A percentile compares a stretch with the other conserved stretches of the same genome.
Evolutionary conservation across 441 rosid species (phyloP).

Genomic region (Adansonia grandidieri): DNA sequence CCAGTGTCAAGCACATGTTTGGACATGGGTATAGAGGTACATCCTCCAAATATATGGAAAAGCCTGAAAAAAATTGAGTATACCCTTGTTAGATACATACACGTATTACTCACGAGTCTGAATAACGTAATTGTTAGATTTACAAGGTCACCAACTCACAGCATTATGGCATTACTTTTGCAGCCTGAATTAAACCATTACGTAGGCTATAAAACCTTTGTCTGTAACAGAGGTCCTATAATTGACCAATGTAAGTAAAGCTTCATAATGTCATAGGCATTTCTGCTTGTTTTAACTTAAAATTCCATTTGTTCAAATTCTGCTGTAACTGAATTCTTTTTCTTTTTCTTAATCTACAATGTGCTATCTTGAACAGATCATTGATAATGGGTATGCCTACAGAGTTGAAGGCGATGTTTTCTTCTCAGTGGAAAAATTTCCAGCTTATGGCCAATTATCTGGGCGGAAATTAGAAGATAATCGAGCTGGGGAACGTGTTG

Average conservation of each 20-base stretch:
- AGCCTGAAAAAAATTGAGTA: too few species aligned
- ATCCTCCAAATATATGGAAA: too few species aligned
- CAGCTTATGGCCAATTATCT: conserved; percentile 75
- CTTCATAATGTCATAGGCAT: neutral
- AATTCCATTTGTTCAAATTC: neutral
- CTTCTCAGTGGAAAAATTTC: conserved; percentile 76
- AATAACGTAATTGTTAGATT: neutral
- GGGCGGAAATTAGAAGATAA: conserved; percentile 87
- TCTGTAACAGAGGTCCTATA: neutral
- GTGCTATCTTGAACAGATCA: conserved; percentile 54
- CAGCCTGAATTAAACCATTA: neutral
- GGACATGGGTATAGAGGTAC: too few species aligned
- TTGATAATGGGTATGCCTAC: conserved; percentile 84
- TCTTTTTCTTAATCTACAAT: neutral
- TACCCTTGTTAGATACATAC: too few species aligned
- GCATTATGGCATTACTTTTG: neutral
- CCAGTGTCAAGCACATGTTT: too few species aligned
- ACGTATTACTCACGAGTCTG: too few species aligned
- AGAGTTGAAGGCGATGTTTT: conserved; percentile 74
- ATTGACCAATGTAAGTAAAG: neutral
- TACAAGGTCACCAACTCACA: neutral
- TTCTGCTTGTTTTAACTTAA: neutral
- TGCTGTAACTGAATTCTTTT: neutral
- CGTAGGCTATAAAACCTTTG: neutral
- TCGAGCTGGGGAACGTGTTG: conserved; percentile 91